phyloP scores from a whole-genome alignment of 345 rosid genomes.

The Pistacia integerrima region DNA sequence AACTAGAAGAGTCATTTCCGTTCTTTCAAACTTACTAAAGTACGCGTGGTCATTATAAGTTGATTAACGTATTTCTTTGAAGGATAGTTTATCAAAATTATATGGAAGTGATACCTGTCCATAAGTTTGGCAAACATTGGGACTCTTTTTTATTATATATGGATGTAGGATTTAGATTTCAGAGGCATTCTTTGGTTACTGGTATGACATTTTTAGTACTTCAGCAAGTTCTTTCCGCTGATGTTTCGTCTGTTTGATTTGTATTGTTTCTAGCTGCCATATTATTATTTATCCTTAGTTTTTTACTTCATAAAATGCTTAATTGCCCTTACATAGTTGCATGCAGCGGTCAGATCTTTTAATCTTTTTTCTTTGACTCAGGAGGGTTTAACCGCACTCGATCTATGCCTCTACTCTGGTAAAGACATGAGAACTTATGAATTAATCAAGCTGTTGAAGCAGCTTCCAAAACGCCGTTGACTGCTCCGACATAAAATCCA shows the following conservation, averaged over 20 bases:
- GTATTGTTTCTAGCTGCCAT: too few species aligned
- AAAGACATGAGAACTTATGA: constrained; percentile 62
- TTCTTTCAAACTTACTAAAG: background rate
- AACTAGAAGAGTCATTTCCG: background rate
- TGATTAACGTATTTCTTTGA: background rate
- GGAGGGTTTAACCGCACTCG: constrained; percentile 86
- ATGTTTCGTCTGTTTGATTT: too few species aligned
- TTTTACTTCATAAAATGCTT: too few species aligned
- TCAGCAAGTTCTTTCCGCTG: too few species aligned
- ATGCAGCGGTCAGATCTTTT: background rate
- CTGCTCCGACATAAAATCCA: too few species aligned
- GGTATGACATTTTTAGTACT: too few species aligned
- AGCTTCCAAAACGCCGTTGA: constrained; percentile 51
- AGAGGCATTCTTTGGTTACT: too few species aligned
- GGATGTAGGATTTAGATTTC: too few species aligned
- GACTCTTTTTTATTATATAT: background rate
- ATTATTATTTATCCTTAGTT: too few species aligned
- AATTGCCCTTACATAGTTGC: background rate
- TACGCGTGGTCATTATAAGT: background rate
- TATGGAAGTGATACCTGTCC: background rate
- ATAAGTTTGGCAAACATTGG: background rate
- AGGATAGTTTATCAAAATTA: background rate
- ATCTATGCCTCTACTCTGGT: constrained; percentile 77
- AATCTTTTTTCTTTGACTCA: constrained; percentile 23
- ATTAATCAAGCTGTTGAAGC: constrained; percentile 77